Evolutionary conservation across 768 basidiomycete genomes (phyloP), one percentile per base, ranked within the genome.

Genomic region (Pilatotrama ljubarskyi): DNA sequence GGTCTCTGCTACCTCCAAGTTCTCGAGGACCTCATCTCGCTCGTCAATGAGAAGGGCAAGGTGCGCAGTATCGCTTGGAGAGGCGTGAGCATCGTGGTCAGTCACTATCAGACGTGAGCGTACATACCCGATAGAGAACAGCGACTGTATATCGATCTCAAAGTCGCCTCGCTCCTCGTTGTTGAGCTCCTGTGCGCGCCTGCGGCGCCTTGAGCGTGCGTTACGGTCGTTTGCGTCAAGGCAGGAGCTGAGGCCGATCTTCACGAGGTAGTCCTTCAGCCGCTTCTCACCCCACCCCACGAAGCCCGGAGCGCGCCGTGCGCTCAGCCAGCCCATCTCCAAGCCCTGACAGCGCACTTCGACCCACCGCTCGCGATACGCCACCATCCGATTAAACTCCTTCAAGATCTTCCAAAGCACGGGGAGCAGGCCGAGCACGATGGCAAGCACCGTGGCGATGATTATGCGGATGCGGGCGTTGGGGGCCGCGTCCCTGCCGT

Each of bases 1-100:
- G 11, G 87, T 83, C 74, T 92, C 91, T 11, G 90, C 89, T 52
- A 87, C 83, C 75, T 93, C 91, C 9, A 93, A 78, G 61, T 88
- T 85, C 64, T 90, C 86, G n/a, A 93, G 73, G 20, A 91, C 84
- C 66, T 83, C 80, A 62, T 91, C 90, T 26, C 91, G 80, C 69
- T 91, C 86, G 43, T 85, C 83, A 42, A 93, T 88, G 26, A 93
- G 81, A 6, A 82, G 63, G 0, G 85, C 83, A n/a, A 93, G 76
- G 3, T 78, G 78, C 14, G 81, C 79, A 0, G 89, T 92, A 67
- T 91, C 87, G 24, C 90, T 93, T 59, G 9, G 26, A 54, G 59
- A n/a, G 10, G 2, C 35, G 13, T 57, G 18, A 59, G 35, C 41
- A 38, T 36, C 24, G 46, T n/a, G 40, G 51, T 43, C 58, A 49